These are phyloP conservation scores for Ambrosiella beaveri DNA, from an alignment of 2,329 filamentous ascomycete species.

Conservation along the genomic window DNA sequence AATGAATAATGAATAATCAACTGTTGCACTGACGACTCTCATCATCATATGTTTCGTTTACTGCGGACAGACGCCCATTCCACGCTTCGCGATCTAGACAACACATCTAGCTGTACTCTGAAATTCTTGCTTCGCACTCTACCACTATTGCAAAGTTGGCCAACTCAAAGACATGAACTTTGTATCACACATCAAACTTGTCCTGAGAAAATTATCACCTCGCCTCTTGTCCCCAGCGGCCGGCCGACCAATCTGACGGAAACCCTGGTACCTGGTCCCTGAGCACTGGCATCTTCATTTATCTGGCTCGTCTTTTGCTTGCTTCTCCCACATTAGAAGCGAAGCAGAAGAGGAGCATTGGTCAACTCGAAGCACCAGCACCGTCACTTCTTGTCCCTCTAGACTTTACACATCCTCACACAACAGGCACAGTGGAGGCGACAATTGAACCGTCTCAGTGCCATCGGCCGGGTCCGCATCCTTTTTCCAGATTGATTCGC, in stretches of 20 bases:
- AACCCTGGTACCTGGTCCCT: conserved; percentile 2
- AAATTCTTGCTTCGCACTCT: background rate
- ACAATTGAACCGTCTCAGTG: conserved; percentile 5
- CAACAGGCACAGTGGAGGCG: conserved; percentile 9
- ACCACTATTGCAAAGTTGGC: no score
- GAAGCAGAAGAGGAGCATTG: background rate
- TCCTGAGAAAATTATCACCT: background rate
- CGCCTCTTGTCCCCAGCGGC: background rate
- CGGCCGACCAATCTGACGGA: background rate
- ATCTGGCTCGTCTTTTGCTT: background rate
- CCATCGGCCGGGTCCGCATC: conserved; percentile 5
- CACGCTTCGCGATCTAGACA: background rate
- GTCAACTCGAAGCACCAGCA: conserved; percentile 1
- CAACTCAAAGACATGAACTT: no score
- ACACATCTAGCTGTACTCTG: background rate
- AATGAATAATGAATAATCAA: no score
- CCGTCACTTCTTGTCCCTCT: background rate
- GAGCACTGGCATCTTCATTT: background rate
- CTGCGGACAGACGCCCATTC: background rate
- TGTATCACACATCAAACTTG: no score
- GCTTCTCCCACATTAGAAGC: background rate
- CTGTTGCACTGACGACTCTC: no score
- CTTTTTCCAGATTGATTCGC: conserved; percentile 9
- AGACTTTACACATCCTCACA: background rate
- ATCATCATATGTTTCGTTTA: no score